Evolutionary conservation across 2,329 filamentous ascomycete species (phyloP).

Genomic region (Verticillium albo-atrum): DNA sequence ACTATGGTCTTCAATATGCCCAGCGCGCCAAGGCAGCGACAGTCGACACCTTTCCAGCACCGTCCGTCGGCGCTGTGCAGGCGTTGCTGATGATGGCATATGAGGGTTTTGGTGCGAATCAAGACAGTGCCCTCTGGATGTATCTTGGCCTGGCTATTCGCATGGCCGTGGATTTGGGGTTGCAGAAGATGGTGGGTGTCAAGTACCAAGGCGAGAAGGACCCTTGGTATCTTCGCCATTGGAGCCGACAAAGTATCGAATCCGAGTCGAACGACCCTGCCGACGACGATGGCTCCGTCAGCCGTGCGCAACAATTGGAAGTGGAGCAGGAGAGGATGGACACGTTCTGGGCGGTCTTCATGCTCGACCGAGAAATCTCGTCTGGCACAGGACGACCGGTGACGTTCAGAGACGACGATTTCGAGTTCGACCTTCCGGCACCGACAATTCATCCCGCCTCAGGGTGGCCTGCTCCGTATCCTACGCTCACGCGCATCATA

Average conservation of each 20-base stretch:
- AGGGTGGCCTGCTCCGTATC: constrained; percentile 73
- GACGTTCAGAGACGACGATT: constrained; percentile 78
- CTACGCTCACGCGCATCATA: constrained; percentile 76
- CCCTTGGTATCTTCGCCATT: constrained; percentile 41
- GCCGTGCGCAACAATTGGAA: constrained; percentile 51
- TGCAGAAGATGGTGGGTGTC: constrained; percentile 77
- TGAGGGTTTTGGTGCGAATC: constrained; percentile 82
- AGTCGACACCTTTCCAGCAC: constrained; percentile 77
- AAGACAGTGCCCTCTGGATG: constrained; percentile 91
- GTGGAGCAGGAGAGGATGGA: constrained; percentile 79
- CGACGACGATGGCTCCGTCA: constrained; percentile 36
- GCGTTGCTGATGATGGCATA: constrained; percentile 81
- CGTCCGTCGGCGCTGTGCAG: constrained; percentile 78
- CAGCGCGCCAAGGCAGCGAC: constrained; percentile 79
- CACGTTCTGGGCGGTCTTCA: constrained; percentile 87
- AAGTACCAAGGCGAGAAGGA: constrained; percentile 53
- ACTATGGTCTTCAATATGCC: constrained; percentile 74
- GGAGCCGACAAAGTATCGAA: constrained; percentile 29
- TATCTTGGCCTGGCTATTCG: constrained; percentile 84
- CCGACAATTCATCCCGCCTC: constrained; percentile 47
- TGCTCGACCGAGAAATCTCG: constrained; percentile 82
- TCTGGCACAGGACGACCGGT: constrained; percentile 82
- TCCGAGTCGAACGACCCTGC: constrained; percentile 24
- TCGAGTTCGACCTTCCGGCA: constrained; percentile 68
- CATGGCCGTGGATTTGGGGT: constrained; percentile 73